A percentile compares a stretch with the other conserved stretches of the same genome.
phyloP scores from a whole-genome alignment of 805 yeast genomes.

The Komagataella pastoris region DNA sequence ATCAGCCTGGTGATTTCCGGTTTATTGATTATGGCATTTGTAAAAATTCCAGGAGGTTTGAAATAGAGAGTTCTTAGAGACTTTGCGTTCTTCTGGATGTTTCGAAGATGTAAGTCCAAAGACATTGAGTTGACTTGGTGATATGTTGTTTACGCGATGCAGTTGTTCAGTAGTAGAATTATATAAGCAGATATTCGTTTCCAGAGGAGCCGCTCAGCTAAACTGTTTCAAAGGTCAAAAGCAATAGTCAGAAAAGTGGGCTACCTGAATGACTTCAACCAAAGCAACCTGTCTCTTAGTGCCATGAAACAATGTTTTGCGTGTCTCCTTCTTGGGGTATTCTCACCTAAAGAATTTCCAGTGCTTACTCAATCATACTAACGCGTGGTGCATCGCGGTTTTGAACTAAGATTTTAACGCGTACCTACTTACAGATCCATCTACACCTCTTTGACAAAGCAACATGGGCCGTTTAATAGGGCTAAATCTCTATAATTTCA shows the following conservation, averaged over 20 bases:
- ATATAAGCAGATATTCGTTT: not conserved
- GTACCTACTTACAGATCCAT: not conserved
- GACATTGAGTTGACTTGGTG: not conserved
- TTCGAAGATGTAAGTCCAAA: constrained; percentile 16
- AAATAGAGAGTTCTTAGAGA: constrained; percentile 31
- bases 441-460: not conserved
- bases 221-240: not conserved
- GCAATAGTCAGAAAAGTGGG: no score
- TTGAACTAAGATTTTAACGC: not conserved
- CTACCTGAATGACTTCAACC: no score
- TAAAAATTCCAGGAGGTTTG: constrained; percentile 46
- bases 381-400: not conserved
- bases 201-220: not conserved
- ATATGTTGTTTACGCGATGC: not conserved
- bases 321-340: not conserved
- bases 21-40: constrained; percentile 42
- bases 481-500: constrained; percentile 74
- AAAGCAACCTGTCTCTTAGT: no score
- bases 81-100: constrained; percentile 24
- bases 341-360: not conserved
- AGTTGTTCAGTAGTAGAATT: not conserved
- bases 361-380: not conserved
- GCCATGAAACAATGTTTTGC: no score
- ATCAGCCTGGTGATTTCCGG: constrained; percentile 43
- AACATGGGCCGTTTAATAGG: constrained; percentile 76